Base-by-base conservation (phyloP, 192 early-diverging fungal genomes). In the Linnemannia schmuckeri region DNA sequence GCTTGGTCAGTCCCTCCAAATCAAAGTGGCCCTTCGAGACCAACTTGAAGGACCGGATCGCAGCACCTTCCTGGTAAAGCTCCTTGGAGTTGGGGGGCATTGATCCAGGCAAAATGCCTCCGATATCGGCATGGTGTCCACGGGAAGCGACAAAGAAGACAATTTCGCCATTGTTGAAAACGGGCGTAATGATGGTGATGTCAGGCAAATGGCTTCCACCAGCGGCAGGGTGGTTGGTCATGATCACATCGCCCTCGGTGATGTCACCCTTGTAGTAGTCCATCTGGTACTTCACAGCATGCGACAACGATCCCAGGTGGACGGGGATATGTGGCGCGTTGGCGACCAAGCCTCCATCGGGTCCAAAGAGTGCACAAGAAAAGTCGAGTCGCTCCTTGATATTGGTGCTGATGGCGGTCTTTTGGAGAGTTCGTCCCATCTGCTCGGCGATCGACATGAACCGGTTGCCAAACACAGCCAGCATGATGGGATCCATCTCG, bases 371-470 rank as follows among this genome's bases (percentile, higher is more conserved):
- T 3, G 97, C 98, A 83, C 98, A 99, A 4, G 96, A 97, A 87
- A 99, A 99, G 86, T 99, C 98, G 44, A 99, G 90, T 17, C 98
- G 94, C 88, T 99, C 98, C 79, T 99, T 99, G 86, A 99, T 99
- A 76, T 99, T 99, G 35, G 98, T 99, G 52, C 95, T 96, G 61
- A 99, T 95, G 35, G 97, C 91, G 3, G 98, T 99, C 88, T 98
- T 97, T 87, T 99, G 96, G 13, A 99, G 88, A 35, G 98, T 97
- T 35, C 95, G 90, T 24, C 98, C 98, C 98, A 99, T 99, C 89
- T 99, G 98, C 87, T 99, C 98, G 12, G 97, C 98, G 88, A 99
- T 98, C 73, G 91, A 93, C 98, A 99, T 99, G 82, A 99, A 99
- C 20, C 98, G 93, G 90, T 99, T 97, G 2, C 95, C 94, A 89